These are phyloP conservation scores for Neoscytalidium dimidiatum DNA, from an alignment of 2,329 filamentous ascomycete species.

Conservation along the genomic window DNA sequence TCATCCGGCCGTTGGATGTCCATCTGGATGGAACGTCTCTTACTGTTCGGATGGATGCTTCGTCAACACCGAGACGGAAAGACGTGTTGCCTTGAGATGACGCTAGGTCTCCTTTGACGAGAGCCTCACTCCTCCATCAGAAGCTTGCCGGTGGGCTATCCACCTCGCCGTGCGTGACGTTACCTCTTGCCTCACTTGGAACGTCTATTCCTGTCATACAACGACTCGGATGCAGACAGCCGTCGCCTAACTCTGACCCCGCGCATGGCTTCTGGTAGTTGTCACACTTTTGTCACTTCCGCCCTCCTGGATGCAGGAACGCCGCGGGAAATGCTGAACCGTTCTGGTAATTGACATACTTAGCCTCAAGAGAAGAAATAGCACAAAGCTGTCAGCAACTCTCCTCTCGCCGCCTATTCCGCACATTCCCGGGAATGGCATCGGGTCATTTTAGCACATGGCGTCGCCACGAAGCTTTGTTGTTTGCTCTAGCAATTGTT, in stretches of 20 bases:
- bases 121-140: background rate
- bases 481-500: background rate
- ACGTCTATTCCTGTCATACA: background rate
- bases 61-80: background rate
- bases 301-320: slow-evolving; percentile 8
- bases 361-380: background rate
- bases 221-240: slow-evolving; percentile 4
- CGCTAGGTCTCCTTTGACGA: background rate
- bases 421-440: background rate
- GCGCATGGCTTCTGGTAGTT: background rate
- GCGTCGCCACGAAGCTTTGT: background rate
- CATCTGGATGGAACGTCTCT: background rate
- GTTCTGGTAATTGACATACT: background rate
- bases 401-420: background rate
- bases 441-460: background rate
- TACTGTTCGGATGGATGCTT: background rate
- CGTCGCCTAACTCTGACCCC: slow-evolving; percentile 4
- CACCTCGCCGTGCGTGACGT: background rate
- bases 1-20: background rate
- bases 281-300: background rate
- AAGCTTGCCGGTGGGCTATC: background rate
- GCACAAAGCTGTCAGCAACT: background rate
- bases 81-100: background rate
- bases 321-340: background rate
- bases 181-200: slow-evolving; percentile 1